Evolutionary conservation across 805 yeast species (phyloP), one percentile per base, ranked within the genome.

Genomic region (Alloascoidea hylecoeti): DNA sequence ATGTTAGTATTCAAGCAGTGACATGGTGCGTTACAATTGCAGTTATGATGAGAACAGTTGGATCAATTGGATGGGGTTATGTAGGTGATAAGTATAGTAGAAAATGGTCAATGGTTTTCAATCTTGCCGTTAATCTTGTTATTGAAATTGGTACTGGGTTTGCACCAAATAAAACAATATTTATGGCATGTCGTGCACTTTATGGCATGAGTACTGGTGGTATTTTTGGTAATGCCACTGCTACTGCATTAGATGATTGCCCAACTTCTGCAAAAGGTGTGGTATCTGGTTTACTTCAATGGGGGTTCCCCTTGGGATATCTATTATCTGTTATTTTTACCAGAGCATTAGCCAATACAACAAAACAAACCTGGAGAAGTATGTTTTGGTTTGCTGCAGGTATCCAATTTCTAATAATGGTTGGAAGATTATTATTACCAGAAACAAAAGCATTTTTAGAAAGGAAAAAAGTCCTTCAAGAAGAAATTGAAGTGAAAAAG

Each of bases 311-410:
- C 1, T 66, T 78, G 36, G 86, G 86, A 16, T 77, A 75, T 47
- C 56, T 78, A 17, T 50, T 77, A 42, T 83, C 75, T 4, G 81
- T 75, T 37, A 61, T 76, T 17, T 78, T 76, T 58, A 70, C 70
- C 43, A 63, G 84, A 52, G 79, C 78, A 19, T 68, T 78, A 42
- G 70, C 66, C 49, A 68, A 64, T 41, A 66, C 66, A 41, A 60
- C 75, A 3, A 46, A 58, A 1, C 63, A 71, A 41, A 59, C 63
- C 0, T 78, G 85, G 85, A 68, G 81, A 56, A 64, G 78, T 2
- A 52, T 78, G 41, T 75, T 74, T 53, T 75, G 81, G 77, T 75
- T 78, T 46, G 70, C 76, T 43, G 75, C 83, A n/a, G 78, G 80
- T 34, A 59, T 64, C 27, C 66, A 70, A 40, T 57, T 58, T 34